Percentiles rank a stretch among this genome's conserved stretches.
Conservation (phyloP, 2,329 filamentous ascomycete genomes). For the Fusarium penzigii region DNA sequence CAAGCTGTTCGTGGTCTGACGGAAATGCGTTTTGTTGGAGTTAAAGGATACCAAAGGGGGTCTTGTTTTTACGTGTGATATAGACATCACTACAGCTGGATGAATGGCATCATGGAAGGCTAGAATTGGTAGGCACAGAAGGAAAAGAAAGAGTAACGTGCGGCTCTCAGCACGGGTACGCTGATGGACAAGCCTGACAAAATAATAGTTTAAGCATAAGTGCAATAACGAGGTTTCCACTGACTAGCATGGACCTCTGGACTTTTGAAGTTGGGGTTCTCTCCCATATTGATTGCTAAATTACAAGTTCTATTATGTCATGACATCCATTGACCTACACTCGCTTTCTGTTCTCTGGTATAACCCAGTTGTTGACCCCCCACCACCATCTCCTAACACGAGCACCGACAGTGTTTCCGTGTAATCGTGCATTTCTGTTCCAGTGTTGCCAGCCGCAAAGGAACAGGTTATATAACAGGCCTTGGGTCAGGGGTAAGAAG, state of each 20-base stretch:
- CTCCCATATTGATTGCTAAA: background rate
- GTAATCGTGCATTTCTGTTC: constrained; percentile 78
- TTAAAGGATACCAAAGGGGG: constrained; percentile 20
- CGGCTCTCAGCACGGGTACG: background rate
- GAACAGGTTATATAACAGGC: constrained; percentile 82
- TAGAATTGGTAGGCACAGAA: constrained; percentile 20
- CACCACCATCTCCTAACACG: constrained; percentile 91
- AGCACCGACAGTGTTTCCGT: constrained; percentile 75
- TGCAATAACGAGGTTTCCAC: too few species aligned
- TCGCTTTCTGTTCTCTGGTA: constrained; percentile 48
- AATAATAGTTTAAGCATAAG: background rate
- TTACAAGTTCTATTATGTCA: background rate
- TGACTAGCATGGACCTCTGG: too few species aligned
- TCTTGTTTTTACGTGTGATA: constrained; percentile 15
- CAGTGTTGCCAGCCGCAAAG: constrained; percentile 87
- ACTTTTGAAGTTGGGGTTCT: too few species aligned
- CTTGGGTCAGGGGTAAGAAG: constrained; percentile 83
- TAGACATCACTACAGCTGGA: constrained; percentile 19
- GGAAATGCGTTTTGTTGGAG: constrained; percentile 25
- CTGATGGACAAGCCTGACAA: background rate
- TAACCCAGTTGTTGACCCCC: constrained; percentile 84
- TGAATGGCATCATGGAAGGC: constrained; percentile 18
- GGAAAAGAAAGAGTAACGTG: constrained; percentile 9
- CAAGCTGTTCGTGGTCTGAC: constrained; percentile 13
- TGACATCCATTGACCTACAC: constrained; percentile 2